Evolutionary conservation across 1,284 basidiomycete species (phyloP), one percentile per base, ranked within the genome.

Genomic region (Caloboletus inedulis): DNA sequence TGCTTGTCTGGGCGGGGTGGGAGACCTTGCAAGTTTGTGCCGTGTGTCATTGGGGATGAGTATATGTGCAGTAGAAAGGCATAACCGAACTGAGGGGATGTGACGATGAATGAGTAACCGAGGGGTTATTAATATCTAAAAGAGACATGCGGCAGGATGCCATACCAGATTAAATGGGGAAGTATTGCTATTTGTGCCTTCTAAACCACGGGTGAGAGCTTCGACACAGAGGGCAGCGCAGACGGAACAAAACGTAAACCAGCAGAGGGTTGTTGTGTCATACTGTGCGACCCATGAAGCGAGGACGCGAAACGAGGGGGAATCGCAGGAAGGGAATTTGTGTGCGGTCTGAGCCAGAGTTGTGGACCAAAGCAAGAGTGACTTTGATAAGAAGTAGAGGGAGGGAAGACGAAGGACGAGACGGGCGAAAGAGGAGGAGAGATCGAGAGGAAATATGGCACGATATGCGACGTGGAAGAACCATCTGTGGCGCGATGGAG

Each of bases 41-140:
- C 65, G 60, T 87, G 82, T 9, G 81, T 79, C 27, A 80, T 64
- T 0, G 85, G 82, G 1, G 82, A 81, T 0, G 85, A 81, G 69
- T 88, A 89, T 8, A 87, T 77, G 58, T 89, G 84, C 16, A 89
- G 68, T 37, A 87, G 73, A 67, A 89, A 88, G 0, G 85, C 80
- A 59, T 89, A 89, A 33, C 85, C 84, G 57, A 87, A 80, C 87
- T 89, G 31, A 16, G 19, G 46, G 42, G 30, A 43, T 29, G 43
- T 14, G 44, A 19, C 7, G 16, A 19, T 35, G 4, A 30, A 48
- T 19, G 43, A 47, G 52, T 34, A 37, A n/a, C 16, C 30, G 43
- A 49, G 23, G 29, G n/a, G 37, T 37, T 23, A 23, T 23, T 23
- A 23, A 23, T 23, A 48, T 49, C 33, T 27, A 42, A 27, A 31